A percentile compares a stretch with the other conserved stretches of the same genome.
Conservation (phyloP, 2,329 filamentous ascomycete genomes). For the Fonsecaea monophora region DNA sequence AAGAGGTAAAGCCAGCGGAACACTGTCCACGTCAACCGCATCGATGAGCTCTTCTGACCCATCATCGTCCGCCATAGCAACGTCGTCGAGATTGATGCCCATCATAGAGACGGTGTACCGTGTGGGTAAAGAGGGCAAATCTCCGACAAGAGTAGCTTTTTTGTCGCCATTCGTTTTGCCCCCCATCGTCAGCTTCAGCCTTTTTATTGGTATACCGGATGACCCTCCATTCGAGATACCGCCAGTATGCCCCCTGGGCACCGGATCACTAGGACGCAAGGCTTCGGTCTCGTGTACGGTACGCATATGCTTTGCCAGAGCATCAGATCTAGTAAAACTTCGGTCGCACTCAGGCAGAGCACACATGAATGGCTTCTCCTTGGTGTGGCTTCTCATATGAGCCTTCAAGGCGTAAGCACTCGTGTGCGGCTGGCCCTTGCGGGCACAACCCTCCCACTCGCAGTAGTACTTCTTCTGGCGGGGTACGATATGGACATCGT, state of each 20-base stretch:
- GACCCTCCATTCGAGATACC: slow-evolving; percentile 40
- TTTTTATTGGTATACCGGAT: slow-evolving; percentile 30
- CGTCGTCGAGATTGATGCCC: slow-evolving; percentile 41
- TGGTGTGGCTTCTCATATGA: slow-evolving; percentile 96
- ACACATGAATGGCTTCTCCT: slow-evolving; percentile 98
- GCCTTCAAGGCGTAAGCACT: slow-evolving; percentile 95
- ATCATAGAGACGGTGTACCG: slow-evolving; percentile 22
- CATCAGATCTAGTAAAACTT: slow-evolving; percentile 94
- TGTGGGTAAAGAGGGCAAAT: slow-evolving; percentile 39
- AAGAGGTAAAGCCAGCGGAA: slow-evolving; percentile 45
- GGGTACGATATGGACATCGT: slow-evolving; percentile 91
- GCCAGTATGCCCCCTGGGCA: slow-evolving; percentile 49
- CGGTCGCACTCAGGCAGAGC: slow-evolving; percentile 95
- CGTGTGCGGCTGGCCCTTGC: slow-evolving; percentile 90
- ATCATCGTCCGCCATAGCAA: slow-evolving; percentile 42
- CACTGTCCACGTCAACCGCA: slow-evolving; percentile 46
- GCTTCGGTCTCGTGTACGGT: slow-evolving; percentile 98
- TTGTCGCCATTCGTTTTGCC: slow-evolving; percentile 37
- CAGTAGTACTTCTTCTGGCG: slow-evolving; percentile 98
- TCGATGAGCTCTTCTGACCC: slow-evolving; percentile 36
- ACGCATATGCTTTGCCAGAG: slow-evolving; percentile 96
- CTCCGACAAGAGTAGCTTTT: slow-evolving; percentile 33
- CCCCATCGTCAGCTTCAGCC: slow-evolving; percentile 40
- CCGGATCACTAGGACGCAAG: slow-evolving; percentile 69
- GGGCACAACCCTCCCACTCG: slow-evolving; percentile 88